Conservation (phyloP, 2,329 filamentous ascomycete genomes). For the Escovopsis sp. region DNA sequence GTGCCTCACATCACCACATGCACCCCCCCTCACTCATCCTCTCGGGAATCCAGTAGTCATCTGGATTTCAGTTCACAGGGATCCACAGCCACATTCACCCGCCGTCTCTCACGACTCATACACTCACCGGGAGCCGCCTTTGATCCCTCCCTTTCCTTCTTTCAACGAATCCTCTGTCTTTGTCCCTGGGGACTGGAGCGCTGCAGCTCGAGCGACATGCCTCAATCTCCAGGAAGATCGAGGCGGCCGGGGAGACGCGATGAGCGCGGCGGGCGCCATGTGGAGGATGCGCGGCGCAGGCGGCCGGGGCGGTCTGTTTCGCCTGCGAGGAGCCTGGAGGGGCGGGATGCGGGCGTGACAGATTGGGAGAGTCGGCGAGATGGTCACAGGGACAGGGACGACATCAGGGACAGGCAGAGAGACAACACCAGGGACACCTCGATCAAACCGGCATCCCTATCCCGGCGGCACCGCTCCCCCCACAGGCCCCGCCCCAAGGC, state of each 20-base stretch:
- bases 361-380: no score
- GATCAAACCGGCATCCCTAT: neutral
- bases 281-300: neutral
- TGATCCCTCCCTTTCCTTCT: no score
- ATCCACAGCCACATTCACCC: no score
- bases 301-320: conserved; percentile 2
- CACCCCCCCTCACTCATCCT: no score
- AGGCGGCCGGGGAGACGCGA: conserved; percentile 4
- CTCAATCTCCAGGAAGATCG: conserved; percentile 1
- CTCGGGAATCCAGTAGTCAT: no score
- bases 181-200: no score
- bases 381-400: conserved; percentile 6
- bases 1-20: no score
- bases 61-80: no score
- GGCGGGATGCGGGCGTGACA: no score
- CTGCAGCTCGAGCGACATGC: neutral
- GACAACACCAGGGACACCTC: neutral
- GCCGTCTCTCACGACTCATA: no score
- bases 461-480: conserved; percentile 12
- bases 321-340: conserved; percentile 1
- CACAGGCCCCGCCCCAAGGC: conserved; percentile 8
- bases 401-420: conserved; percentile 3
- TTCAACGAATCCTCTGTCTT: no score
- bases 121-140: no score
- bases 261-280: conserved; percentile 1